A percentile compares a stretch with the other conserved stretches of the same genome.
Evolutionary conservation across 2,329 filamentous ascomycete species (phyloP).

Genomic region (Colletotrichum tabaci): DNA sequence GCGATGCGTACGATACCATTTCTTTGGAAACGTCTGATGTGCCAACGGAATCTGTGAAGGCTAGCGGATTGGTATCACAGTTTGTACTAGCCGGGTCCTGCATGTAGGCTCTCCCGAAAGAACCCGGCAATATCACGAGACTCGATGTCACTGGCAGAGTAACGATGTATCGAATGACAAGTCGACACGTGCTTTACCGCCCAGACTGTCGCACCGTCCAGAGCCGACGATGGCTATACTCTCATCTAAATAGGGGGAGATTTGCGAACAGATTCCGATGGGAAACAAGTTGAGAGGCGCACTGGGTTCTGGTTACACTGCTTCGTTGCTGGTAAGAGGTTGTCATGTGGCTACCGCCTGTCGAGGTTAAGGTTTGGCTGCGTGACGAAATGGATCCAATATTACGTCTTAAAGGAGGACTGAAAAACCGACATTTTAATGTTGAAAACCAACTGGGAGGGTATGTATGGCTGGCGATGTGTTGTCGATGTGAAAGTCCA

Average conservation of each 20-base stretch:
- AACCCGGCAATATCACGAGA: not conserved
- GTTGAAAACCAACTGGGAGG: not conserved
- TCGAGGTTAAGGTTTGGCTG: not conserved
- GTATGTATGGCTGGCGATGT: not conserved
- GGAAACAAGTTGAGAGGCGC: not conserved
- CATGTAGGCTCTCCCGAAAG: not conserved
- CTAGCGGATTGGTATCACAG: too few species aligned
- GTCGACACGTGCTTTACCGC: not conserved
- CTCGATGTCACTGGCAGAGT: not conserved
- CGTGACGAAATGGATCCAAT: not conserved
- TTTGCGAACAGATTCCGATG: not conserved
- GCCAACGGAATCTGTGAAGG: conserved; percentile 23
- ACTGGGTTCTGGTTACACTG: conserved; percentile 15
- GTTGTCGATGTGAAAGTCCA: not conserved
- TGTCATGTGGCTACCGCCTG: not conserved
- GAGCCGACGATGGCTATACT: not conserved
- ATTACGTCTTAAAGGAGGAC: not conserved
- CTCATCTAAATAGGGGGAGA: not conserved
- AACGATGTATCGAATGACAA: not conserved
- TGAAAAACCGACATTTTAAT: not conserved
- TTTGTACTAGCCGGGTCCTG: conserved; percentile 2
- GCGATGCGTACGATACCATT: not conserved
- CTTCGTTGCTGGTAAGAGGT: not conserved
- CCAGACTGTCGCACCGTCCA: not conserved
- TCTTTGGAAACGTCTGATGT: conserved; percentile 16